Percentiles rank a stretch among this genome's conserved stretches.
Evolutionary conservation across 1,284 basidiomycete species (phyloP).

Genomic region (Ustilago trichophora): DNA sequence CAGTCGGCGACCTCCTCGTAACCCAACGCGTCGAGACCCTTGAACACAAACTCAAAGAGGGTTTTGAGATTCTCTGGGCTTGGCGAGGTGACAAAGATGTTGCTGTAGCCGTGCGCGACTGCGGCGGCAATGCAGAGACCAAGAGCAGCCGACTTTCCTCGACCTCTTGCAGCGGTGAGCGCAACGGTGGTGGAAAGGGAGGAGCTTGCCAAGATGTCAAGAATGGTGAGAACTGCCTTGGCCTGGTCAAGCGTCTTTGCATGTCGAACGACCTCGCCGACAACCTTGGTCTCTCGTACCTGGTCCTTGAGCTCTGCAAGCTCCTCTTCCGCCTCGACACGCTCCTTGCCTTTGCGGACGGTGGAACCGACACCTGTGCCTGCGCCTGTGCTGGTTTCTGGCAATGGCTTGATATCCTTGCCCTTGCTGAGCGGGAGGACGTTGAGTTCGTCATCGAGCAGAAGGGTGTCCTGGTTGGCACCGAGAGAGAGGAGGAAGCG

Average conservation of each 20-base stretch:
- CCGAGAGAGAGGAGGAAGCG: conserved; percentile 78
- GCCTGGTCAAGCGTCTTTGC: conserved; percentile 88
- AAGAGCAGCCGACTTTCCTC: conserved; percentile 95
- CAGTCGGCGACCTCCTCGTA: conserved; percentile 99
- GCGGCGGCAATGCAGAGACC: conserved; percentile 93
- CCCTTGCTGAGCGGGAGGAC: conserved; percentile 95
- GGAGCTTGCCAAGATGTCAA: conserved; percentile 62
- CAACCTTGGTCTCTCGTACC: conserved; percentile 83
- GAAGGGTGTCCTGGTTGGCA: conserved; percentile 85
- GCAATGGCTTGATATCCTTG: conserved; percentile 84
- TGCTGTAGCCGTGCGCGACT: conserved; percentile 92
- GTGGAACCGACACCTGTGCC: conserved; percentile 55
- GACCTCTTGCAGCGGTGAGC: conserved; percentile 90
- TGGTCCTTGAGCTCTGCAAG: conserved; percentile 83
- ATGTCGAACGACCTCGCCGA: conserved; percentile 87
- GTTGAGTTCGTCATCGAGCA: conserved; percentile 97
- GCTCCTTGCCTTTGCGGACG: conserved; percentile 71
- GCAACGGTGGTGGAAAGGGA: conserved; percentile 91
- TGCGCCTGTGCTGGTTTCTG: conserved; percentile 68
- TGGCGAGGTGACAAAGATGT: conserved; percentile 97
- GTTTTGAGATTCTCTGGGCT: conserved; percentile 98
- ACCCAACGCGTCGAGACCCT: conserved; percentile 90
- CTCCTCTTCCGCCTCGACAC: conserved; percentile 71
- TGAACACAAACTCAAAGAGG: conserved; percentile 97
- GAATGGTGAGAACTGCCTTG: conserved; percentile 60